Base-by-base conservation (phyloP, 2,329 filamentous ascomycete genomes). In the Clarireedia homoeocarpa region DNA sequence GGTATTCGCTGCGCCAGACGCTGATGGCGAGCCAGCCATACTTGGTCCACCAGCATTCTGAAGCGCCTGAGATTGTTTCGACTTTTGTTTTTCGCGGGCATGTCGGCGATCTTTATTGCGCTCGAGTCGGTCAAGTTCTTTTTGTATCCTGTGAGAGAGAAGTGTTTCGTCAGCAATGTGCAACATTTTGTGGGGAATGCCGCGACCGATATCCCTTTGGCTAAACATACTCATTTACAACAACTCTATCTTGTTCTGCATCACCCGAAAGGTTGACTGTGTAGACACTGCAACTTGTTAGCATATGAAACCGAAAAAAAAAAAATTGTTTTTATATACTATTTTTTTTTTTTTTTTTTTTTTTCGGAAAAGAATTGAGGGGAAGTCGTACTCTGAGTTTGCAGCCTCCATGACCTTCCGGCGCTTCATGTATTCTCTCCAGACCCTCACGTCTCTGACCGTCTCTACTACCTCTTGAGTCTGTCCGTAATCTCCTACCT, bases 41-140 rank as follows among this genome's bases (percentile, higher is more conserved):
- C 67, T 34, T 34, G 15, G 17, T 20, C 23, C 40, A 23, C 17
- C 17, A 2, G n/a, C 69, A 27, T 61, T 62, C 48, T 67, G 69
- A 12, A 50, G 51, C 14, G 61, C 56, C 34, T 56, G 52, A 58
- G 26, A 42, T 45, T 48, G 68, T 47, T 76, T 74, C 38, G 83
- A 85, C 71, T 95, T 96, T 66, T 90, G 88, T 68, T 92, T 91
- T 70, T 97, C 92, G 66, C 92, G 90, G 59, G 89, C 89, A 67
- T 92, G 85, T 61, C 91, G 84, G 62, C 92, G 86, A 62, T 95
- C 91, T 64, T 90, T 90, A 75, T 97, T 99, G 67, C 91, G 88
- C 67, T 94, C 82, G 34, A 99, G 82, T 62, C 94, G 87, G 52
- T 84, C 84, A 53, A 95, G 81, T 71, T 97, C 92, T 63, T 81